Base-by-base conservation (phyloP, 2,329 filamentous ascomycete species). In the Pezicula neosporulosa region DNA sequence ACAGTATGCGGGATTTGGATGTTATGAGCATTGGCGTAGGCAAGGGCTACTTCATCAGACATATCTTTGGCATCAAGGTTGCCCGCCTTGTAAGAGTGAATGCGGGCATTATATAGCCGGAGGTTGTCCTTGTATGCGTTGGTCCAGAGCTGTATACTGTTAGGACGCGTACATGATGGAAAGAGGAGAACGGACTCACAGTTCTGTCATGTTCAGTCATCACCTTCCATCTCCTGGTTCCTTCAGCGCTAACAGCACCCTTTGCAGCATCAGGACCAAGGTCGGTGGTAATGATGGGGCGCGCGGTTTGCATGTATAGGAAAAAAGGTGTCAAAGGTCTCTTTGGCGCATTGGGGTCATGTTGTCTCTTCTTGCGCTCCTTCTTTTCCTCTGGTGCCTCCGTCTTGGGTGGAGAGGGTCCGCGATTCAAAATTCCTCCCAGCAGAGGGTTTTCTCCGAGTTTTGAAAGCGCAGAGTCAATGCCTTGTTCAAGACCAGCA, bases 271-370 rank as follows among this genome's bases (percentile, higher is more conserved):
- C 79, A n/a, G 82, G 68, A 19, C 87, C 89, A 10, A 96, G 80
- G 61, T 95, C 90, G 33, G 77, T 78, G 51, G 89, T 86, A 61
- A 97, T 94, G 67, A 89, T 86, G 47, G 85, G 81, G 46, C 94
- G 88, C 58, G 90, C 90, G 58, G 88, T 86, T 70, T 95, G 88
- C 78, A 96, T 90, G 76, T 91, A 97, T 55, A 97, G 77, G 77
- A 97, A 96, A 77, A 95, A 97, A 2, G 93, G 91, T 6, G 93
- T 97, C 66, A 97, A 72, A 8, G 93, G 92, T 47, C 92, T 85
- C 82, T 97, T 97, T 54, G 93, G 93, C 6, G 92, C 92, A 70
- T 96, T 96, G 60, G 92, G 92, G 69, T 97, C 93, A 65, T 89
- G 85, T 39, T 84, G 85, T 55, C 86, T 83, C 78, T 92, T 92